A percentile compares a stretch with the other conserved stretches of the same genome.
Conservation (phyloP, 2,329 filamentous ascomycete genomes). For the Talaromyces funiculosus region DNA sequence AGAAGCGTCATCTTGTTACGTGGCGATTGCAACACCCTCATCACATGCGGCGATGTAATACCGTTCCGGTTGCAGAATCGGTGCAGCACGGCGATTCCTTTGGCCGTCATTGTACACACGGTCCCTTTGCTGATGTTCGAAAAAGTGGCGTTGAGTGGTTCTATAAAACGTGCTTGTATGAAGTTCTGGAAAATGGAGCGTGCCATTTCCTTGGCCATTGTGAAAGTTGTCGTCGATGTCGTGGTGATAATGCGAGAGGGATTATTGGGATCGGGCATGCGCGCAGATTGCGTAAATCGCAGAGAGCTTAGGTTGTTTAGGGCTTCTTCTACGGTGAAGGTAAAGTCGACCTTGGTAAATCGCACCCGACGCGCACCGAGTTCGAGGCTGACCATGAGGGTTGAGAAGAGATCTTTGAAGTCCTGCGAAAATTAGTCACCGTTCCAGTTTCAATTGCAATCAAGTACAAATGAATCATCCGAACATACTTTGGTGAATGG, state of each 20-base stretch:
- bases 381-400: slow-evolving; percentile 88
- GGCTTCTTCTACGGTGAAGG: slow-evolving; percentile 93
- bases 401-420: slow-evolving; percentile 95
- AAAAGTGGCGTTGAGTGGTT: slow-evolving; percentile 79
- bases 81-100: slow-evolving; percentile 85
- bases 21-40: slow-evolving; percentile 68
- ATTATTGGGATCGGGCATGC: slow-evolving; percentile 97
- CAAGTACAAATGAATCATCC: background rate
- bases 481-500: slow-evolving; percentile 80
- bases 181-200: slow-evolving; percentile 91
- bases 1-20: slow-evolving; percentile 80
- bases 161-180: slow-evolving; percentile 87
- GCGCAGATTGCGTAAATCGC: slow-evolving; percentile 97
- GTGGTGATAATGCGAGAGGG: slow-evolving; percentile 93
- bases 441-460: background rate
- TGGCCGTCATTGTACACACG: slow-evolving; percentile 91
- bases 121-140: slow-evolving; percentile 86
- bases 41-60: slow-evolving; percentile 88
- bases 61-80: slow-evolving; percentile 91
- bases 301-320: slow-evolving; percentile 96
- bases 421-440: slow-evolving; percentile 56
- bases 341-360: slow-evolving; percentile 84
- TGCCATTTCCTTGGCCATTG: slow-evolving; percentile 98
- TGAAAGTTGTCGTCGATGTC: slow-evolving; percentile 96
- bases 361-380: slow-evolving; percentile 83